These are phyloP conservation scores for Trametes punicea DNA, from an alignment of 768 basidiomycete species.

Conservation along the genomic window DNA sequence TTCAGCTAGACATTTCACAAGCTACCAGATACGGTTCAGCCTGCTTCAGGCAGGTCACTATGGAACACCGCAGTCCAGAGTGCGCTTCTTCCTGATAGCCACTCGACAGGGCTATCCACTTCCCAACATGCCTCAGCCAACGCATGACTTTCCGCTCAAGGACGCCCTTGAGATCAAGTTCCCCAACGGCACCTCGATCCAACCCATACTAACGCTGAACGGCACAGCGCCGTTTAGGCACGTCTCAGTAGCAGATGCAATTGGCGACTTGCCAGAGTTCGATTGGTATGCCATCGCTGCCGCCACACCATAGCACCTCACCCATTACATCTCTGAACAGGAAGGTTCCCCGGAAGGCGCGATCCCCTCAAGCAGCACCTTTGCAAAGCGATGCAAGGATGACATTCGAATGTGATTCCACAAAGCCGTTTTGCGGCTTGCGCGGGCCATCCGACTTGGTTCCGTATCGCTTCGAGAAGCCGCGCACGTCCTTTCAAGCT, in stretches of 20 bases:
- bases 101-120: slow-evolving; percentile 35
- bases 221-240: slow-evolving; percentile 49
- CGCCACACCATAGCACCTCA: not conserved
- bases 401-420: slow-evolving; percentile 38
- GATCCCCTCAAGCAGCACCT: not conserved
- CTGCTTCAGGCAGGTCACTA: slow-evolving; percentile 48
- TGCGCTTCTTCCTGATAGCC: slow-evolving; percentile 49
- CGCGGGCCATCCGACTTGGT: slow-evolving; percentile 18
- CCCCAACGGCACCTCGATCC: slow-evolving; percentile 37
- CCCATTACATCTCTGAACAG: slow-evolving; percentile 1
- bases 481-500: slow-evolving; percentile 42
- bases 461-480: slow-evolving; percentile 34
- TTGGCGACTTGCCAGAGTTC: slow-evolving; percentile 66
- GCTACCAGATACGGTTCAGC: slow-evolving; percentile 43
- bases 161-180: slow-evolving; percentile 52
- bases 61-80: slow-evolving; percentile 42
- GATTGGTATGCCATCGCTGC: slow-evolving; percentile 53
- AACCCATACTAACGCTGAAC: slow-evolving; percentile 41
- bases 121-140: slow-evolving; percentile 41
- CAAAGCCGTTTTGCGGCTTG: slow-evolving; percentile 34
- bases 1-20: slow-evolving; percentile 16
- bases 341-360: slow-evolving; percentile 33
- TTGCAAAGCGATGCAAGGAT: no score
- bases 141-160: slow-evolving; percentile 38
- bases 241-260: slow-evolving; percentile 69